Percentiles rank a stretch among this genome's conserved stretches.
phyloP scores from a whole-genome alignment of 331 rosid genomes.

The Quercus lobata region DNA sequence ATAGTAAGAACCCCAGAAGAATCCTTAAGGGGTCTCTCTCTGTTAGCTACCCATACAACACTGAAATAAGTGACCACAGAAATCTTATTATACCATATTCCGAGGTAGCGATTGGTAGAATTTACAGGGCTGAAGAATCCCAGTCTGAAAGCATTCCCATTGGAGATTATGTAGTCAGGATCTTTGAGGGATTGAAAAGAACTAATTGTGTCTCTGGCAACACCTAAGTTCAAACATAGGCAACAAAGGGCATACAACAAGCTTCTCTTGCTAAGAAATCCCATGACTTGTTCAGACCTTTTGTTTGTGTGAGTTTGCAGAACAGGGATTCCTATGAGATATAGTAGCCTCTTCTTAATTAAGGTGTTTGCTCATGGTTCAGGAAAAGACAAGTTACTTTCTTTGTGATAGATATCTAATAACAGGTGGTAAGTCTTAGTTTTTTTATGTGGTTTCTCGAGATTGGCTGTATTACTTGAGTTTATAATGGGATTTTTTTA shows the following conservation, averaged over 20 bases:
- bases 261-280: too few species aligned
- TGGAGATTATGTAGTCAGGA: background rate
- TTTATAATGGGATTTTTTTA: too few species aligned
- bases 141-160: background rate
- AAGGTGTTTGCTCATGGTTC: too few species aligned
- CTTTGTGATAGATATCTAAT: too few species aligned
- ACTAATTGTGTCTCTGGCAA: background rate
- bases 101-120: constrained; percentile 17
- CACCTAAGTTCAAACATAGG: background rate
- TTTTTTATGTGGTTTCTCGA: too few species aligned
- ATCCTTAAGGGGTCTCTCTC: constrained; percentile 19
- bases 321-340: too few species aligned
- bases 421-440: too few species aligned
- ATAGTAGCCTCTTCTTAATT: too few species aligned
- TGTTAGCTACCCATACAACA: constrained; percentile 14
- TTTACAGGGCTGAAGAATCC: constrained; percentile 1
- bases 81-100: background rate
- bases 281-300: background rate
- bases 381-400: too few species aligned
- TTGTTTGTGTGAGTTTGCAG: too few species aligned
- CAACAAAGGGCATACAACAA: background rate
- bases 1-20: constrained; percentile 20
- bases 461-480: too few species aligned
- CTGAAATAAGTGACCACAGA: background rate
- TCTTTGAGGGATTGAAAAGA: background rate